These are phyloP conservation scores for Nemania sp. DNA, from an alignment of 2,329 filamentous ascomycete genomes.

Conservation along the genomic window DNA sequence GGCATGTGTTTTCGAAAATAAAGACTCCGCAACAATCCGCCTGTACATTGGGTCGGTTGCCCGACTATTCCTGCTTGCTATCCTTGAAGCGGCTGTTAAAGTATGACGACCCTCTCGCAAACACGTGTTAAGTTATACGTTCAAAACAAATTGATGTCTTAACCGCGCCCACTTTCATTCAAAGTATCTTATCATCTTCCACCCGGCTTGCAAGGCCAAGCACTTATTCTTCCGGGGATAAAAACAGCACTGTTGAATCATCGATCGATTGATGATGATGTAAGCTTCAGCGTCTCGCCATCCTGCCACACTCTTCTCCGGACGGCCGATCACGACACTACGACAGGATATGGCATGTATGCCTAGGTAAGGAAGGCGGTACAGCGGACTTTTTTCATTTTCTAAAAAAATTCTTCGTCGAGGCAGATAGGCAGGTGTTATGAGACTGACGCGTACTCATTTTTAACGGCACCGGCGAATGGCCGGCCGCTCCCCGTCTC, in stretches of 20 bases:
- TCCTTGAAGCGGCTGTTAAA: neutral
- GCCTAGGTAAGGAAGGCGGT: neutral
- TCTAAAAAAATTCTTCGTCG: neutral
- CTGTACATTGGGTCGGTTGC: neutral
- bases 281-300: neutral
- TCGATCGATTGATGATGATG: neutral
- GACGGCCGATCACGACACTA: neutral
- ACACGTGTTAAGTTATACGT: neutral
- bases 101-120: neutral
- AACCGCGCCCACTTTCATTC: neutral
- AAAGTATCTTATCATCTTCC: neutral
- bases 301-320: neutral
- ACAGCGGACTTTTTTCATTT: neutral
- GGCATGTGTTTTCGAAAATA: neutral
- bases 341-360: neutral
- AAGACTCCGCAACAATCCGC: neutral
- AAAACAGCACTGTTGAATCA: neutral
- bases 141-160: neutral
- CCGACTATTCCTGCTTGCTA: neutral
- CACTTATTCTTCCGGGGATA: neutral
- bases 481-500: neutral
- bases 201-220: conserved; percentile 23
- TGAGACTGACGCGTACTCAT: neutral
- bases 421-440: neutral
- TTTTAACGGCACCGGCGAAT: neutral